Percentiles rank a stretch among this genome's conserved stretches.
phyloP scores from a whole-genome alignment of 1,284 basidiomycete genomes.

The Chiua sp. region DNA sequence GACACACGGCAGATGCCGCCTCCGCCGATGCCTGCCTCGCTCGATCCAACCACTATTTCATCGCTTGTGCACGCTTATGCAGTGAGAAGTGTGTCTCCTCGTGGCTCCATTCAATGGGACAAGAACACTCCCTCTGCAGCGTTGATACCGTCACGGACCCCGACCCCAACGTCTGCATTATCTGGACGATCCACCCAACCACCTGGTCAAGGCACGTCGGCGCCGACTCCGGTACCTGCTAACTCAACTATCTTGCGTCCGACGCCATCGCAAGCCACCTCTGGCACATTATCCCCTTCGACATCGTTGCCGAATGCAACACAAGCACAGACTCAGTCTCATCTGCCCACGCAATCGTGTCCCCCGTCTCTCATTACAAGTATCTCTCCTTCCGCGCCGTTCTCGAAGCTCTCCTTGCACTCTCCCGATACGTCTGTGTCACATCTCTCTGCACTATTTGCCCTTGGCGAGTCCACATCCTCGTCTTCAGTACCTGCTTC shows the following conservation, averaged over 20 bases:
- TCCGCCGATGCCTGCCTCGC: constrained; percentile 49
- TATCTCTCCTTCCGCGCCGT: constrained; percentile 43
- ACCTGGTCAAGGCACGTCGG: constrained; percentile 3
- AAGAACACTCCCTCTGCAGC: constrained; percentile 15
- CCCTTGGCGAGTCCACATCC: constrained; percentile 7
- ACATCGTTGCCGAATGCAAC: not conserved
- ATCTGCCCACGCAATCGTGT: not conserved
- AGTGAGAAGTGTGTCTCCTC: constrained; percentile 24
- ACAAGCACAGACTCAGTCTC: constrained; percentile 6
- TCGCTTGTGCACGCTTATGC: constrained; percentile 29
- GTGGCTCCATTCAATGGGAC: constrained; percentile 18
- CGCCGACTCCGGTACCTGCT: not conserved
- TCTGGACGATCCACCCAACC: constrained; percentile 12
- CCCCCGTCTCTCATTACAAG: constrained; percentile 11
- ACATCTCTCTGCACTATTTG: constrained; percentile 10
- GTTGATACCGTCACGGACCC: constrained; percentile 12
- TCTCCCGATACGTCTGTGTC: constrained; percentile 32
- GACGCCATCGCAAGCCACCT: constrained; percentile 1
- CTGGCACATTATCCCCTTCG: constrained; percentile 7
- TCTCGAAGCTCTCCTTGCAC: constrained; percentile 44
- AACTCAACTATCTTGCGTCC: not conserved
- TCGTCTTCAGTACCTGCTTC: not conserved
- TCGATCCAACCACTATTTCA: constrained; percentile 43
- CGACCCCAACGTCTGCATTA: constrained; percentile 3
- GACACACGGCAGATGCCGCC: constrained; percentile 49